These are phyloP conservation scores for Pseudomicrostroma phylloplanum DNA, from an alignment of 1,284 basidiomycete species.

Conservation along the genomic window DNA sequence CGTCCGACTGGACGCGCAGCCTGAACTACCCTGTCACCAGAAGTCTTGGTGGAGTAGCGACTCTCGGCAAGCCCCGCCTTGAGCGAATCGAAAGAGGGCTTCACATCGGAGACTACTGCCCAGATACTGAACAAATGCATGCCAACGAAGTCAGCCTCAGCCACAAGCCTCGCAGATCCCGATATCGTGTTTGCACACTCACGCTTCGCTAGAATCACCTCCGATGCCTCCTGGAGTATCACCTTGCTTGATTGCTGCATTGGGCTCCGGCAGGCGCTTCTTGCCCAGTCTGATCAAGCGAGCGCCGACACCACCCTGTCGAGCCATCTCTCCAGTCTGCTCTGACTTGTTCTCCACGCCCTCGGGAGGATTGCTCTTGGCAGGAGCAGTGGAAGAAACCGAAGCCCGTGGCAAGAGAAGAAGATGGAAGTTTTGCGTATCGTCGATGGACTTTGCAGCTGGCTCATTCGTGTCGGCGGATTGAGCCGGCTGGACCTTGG, in stretches of 20 bases:
- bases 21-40: slow-evolving; percentile 29
- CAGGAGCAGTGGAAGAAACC: slow-evolving; percentile 9
- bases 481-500: slow-evolving; percentile 26
- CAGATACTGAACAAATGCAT: slow-evolving; percentile 19
- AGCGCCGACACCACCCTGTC: slow-evolving; percentile 22
- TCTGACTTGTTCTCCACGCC: slow-evolving; percentile 9
- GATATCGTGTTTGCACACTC: background rate
- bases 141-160: background rate
- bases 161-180: background rate
- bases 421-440: slow-evolving; percentile 29
- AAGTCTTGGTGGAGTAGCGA: slow-evolving; percentile 31
- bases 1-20: slow-evolving; percentile 28
- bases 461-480: slow-evolving; percentile 17
- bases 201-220: slow-evolving; percentile 28
- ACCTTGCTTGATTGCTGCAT: slow-evolving; percentile 24
- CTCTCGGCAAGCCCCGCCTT: background rate
- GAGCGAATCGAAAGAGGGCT: slow-evolving; percentile 7
- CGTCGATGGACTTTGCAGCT: slow-evolving; percentile 22
- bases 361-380: background rate
- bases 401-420: slow-evolving; percentile 20
- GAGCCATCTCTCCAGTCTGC: slow-evolving; percentile 15
- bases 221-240: slow-evolving; percentile 32
- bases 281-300: slow-evolving; percentile 30
- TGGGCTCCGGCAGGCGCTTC: slow-evolving; percentile 32
- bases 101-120: slow-evolving; percentile 29